A percentile compares a stretch with the other conserved stretches of the same genome.
Conservation (phyloP, 2,329 filamentous ascomycete genomes). For the Furcasterigmium sp. region DNA sequence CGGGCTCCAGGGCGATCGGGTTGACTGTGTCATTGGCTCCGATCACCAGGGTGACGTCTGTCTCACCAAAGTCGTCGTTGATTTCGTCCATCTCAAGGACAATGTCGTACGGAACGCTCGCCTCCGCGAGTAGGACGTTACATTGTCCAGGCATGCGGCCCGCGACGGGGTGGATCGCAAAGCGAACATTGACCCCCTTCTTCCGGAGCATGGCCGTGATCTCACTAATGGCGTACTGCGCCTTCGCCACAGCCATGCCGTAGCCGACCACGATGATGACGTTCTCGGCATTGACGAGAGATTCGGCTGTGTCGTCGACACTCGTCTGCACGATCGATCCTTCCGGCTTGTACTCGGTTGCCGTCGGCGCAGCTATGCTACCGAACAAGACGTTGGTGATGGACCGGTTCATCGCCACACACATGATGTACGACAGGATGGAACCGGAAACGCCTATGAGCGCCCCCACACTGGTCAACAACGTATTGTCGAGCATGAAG, state of each 20-base stretch:
- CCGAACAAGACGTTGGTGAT: constrained; percentile 88
- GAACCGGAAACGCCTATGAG: constrained; percentile 86
- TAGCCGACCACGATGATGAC: constrained; percentile 91
- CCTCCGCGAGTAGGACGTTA: constrained; percentile 85
- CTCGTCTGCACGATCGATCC: constrained; percentile 73
- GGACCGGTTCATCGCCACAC: constrained; percentile 86
- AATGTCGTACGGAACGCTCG: constrained; percentile 84
- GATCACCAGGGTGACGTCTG: constrained; percentile 82
- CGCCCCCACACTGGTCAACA: constrained; percentile 79
- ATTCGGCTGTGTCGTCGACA: constrained; percentile 75
- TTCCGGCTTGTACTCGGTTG: constrained; percentile 68
- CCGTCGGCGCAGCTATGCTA: constrained; percentile 62
- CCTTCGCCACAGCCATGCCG: constrained; percentile 91
- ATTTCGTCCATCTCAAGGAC: constrained; percentile 96
- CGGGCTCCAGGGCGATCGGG: constrained; percentile 78
- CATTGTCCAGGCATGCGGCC: constrained; percentile 92
- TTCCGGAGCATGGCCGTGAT: constrained; percentile 70
- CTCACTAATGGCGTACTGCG: constrained; percentile 84
- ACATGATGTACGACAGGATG: constrained; percentile 83
- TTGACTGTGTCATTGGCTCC: constrained; percentile 93
- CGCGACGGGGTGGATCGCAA: constrained; percentile 86
- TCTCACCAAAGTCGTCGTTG: constrained; percentile 84
- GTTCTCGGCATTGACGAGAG: constrained; percentile 69
- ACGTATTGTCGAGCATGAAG: constrained; percentile 83
- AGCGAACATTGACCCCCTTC: constrained; percentile 75